Conservation (phyloP, 164 flowering plant genomes). For the Magnolia changhungtana region DNA sequence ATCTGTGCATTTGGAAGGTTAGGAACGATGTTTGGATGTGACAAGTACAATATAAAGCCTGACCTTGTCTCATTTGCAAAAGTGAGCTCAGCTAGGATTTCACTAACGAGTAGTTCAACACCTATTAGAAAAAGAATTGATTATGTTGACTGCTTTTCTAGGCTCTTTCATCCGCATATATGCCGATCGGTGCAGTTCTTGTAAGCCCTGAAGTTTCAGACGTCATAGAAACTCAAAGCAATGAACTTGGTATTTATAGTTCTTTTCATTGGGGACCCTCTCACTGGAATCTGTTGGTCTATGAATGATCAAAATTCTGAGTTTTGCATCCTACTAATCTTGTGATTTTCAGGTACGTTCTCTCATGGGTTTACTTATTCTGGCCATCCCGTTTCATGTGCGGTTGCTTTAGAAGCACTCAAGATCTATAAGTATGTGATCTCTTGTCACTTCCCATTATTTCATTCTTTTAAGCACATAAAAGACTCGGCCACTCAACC, state of each 20-base stretch:
- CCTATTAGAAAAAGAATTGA: not conserved
- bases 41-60: constrained; percentile 87
- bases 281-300: not conserved
- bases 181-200: constrained; percentile 96
- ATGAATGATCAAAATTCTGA: not conserved
- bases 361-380: constrained; percentile 98
- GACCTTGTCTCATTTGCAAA: constrained; percentile 94
- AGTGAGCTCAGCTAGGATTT: constrained; percentile 33
- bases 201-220: constrained; percentile 89
- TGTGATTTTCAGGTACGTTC: constrained; percentile 55
- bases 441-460: not conserved
- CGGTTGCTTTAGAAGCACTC: constrained; percentile 89
- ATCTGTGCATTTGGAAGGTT: constrained; percentile 98
- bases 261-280: not conserved
- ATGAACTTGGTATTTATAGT: constrained; percentile 67
- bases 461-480: not conserved
- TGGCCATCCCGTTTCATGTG: constrained; percentile 97
- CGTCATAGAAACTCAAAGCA: constrained; percentile 85
- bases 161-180: constrained; percentile 89
- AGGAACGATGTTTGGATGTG: constrained; percentile 95
- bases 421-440: constrained; percentile 77
- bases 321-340: not conserved
- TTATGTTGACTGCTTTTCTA: constrained; percentile 18
- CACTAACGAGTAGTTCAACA: not conserved
- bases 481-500: not conserved